Base-by-base conservation (phyloP, 352 stramenopile genomes). In the Pythium monospermum region DNA sequence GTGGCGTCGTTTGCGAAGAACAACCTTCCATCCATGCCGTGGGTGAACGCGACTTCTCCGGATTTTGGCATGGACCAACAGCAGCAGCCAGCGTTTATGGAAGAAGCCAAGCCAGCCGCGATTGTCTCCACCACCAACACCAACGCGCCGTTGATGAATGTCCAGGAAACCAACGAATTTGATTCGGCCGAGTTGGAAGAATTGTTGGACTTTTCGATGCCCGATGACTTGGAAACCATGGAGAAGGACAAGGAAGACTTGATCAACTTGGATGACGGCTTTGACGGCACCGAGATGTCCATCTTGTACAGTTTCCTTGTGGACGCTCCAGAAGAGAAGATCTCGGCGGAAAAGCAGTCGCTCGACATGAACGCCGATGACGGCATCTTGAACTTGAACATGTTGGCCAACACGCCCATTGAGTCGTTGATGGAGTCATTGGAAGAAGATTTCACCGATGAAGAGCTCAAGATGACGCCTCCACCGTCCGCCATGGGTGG, bases 301-400 rank as follows among this genome's bases (percentile, higher is more conserved):
- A 91, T 94, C 54, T 49, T 94, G 26, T 94, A 91, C 73, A 88
- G 71, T 54, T 91, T 91, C 62, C 54, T 94, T 53, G 74, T 90
- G 11, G 78, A 94, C 49, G 66, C 69, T 4, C 77, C 75, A 5
- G 78, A 89, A 56, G 76, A 88, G 48, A 84, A 87, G 63, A 40
- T 49, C 6, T 33, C 49, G 46, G 37, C 55, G 42, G 71, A 85
- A 58, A 71, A 73, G 64, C 61, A 71, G 36, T 22, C 53, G 35
- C 35, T 81, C 43, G 53, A 69, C 19, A 22, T 59, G 8, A 69
- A 88, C 40, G 59, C 66, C 18, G 76, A 88, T 40, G 72, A 87
- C 49, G 79, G 76, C 31, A 85, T 89, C 46, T 28, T 88, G 53
- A 89, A 91, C 64, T 65, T 91, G 40, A 89, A 87, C 61, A 73